A percentile compares a stretch with the other conserved stretches of the same genome.
Conservation (phyloP, 2,329 filamentous ascomycete species). For the Sclerotinia subarctica region DNA sequence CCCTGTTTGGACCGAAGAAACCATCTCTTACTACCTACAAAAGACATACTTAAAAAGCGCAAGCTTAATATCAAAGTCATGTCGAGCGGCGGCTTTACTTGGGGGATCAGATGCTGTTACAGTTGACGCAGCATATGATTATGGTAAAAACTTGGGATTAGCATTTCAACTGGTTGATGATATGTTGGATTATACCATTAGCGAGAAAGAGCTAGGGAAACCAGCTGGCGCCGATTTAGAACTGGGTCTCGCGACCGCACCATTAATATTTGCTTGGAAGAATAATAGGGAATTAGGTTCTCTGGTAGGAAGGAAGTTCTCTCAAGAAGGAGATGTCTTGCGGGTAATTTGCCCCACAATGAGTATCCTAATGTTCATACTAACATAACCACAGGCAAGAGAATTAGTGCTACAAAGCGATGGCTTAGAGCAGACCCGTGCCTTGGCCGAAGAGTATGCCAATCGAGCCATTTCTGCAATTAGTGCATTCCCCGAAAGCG, state of each 20-base stretch:
- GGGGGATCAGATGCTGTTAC: slow-evolving; percentile 73
- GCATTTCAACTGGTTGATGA: slow-evolving; percentile 98
- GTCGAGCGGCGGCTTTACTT: slow-evolving; percentile 82
- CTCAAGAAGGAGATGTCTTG: slow-evolving; percentile 75
- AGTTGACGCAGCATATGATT: slow-evolving; percentile 86
- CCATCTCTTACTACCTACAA: slow-evolving; percentile 88
- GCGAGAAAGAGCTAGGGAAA: slow-evolving; percentile 82
- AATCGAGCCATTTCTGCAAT: slow-evolving; percentile 87
- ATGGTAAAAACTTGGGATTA: slow-evolving; percentile 88
- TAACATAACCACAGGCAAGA: slow-evolving; percentile 62
- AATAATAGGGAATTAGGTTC: slow-evolving; percentile 78
- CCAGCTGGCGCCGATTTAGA: slow-evolving; percentile 92
- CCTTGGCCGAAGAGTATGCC: slow-evolving; percentile 84
- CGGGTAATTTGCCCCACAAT: slow-evolving; percentile 57
- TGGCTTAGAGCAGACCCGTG: slow-evolving; percentile 88
- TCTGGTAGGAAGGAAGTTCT: slow-evolving; percentile 89
- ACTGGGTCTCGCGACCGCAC: slow-evolving; percentile 88
- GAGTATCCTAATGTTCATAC: not conserved
- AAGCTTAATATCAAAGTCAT: slow-evolving; percentile 93
- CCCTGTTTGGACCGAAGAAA: slow-evolving; percentile 82
- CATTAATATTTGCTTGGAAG: slow-evolving; percentile 94
- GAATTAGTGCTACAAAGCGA: slow-evolving; percentile 78
- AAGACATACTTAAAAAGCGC: slow-evolving; percentile 99
- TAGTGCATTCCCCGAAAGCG: slow-evolving; percentile 80
- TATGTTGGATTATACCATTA: slow-evolving; percentile 93